Evolutionary conservation across 139 green algal species (phyloP), one percentile per base, ranked within the genome.

Genomic region (Gonium pectorale): DNA sequence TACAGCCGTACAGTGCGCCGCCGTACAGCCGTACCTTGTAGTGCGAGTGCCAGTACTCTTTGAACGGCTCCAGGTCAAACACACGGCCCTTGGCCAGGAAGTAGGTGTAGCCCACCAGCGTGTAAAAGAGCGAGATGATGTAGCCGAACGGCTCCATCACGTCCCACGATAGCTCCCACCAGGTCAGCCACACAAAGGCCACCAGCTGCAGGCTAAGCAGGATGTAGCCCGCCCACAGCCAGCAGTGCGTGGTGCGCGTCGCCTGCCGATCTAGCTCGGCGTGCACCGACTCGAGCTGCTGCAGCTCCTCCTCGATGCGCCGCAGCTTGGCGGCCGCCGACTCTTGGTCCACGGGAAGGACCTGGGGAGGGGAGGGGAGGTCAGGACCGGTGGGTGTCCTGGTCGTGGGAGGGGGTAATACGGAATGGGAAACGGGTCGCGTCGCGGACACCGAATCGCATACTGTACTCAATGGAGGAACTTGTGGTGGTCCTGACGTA

Each of bases 61-160:
- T 80, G 38, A 90, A 72, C 0, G 87, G 87, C 51, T 51, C n/a
- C 52, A 88, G 62, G 70, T 91, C 87, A 21, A 91, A 86, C 2
- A 67, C 44, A 22, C 38, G 26, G n/a, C 79, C 74, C 17, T 70
- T 52, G 27, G 87, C 43, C 62, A 91, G 44, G 82, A 91, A 91
- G 83, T 88, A 91, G 5, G 35, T 69, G 70, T 89, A 91, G 29
- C 68, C 87, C 19, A 91, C 21, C 5, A 89, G 46, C 1, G 62
- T 70, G 82, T 91, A 91, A 51, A 89, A 84, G 11, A 91, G 70
- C 0, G 59, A 81, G 27, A 91, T 81, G 60, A 91, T 89, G 83
- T 91, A 91, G 13, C 41, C 86, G 56, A 86, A 51, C 29, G 79
- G 79, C 66, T 85, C 79, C 79, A 85, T 85, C 43, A 85, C 79